phyloP scores from a whole-genome alignment of 2,329 filamentous ascomycete genomes.

The Bertia moriformis region DNA sequence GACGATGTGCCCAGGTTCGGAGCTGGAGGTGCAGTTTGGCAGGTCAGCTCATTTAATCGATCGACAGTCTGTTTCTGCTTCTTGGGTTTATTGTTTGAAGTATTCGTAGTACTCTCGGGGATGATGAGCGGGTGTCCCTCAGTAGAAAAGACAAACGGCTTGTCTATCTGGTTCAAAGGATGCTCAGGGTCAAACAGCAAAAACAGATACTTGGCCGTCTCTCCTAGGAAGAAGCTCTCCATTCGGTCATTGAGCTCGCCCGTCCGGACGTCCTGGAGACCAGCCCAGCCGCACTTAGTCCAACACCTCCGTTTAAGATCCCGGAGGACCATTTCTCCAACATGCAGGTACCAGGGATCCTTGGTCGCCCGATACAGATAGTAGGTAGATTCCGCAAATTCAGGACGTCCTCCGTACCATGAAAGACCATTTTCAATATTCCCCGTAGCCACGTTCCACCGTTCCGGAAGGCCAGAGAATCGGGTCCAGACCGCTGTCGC shows the following conservation, averaged over 20 bases:
- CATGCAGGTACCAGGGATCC: conserved; percentile 91
- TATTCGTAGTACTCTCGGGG: conserved; percentile 31
- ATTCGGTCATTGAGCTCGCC: conserved; percentile 86
- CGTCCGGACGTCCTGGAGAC: conserved; percentile 65
- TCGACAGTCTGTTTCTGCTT: conserved; percentile 2
- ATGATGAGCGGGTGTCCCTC: conserved; percentile 89
- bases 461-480: conserved; percentile 83
- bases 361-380: conserved; percentile 86
- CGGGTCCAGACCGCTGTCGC: conserved; percentile 90
- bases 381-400: conserved; percentile 95
- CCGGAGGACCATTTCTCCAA: conserved; percentile 84
- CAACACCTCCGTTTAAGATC: conserved; percentile 83
- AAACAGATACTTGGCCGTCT: conserved; percentile 92
- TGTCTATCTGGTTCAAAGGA: conserved; percentile 74
- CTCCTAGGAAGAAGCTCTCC: conserved; percentile 97
- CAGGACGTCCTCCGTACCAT: conserved; percentile 91
- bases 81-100: conserved; percentile 4
- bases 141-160: conserved; percentile 83
- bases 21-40: conserved; percentile 23
- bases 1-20: conserved; percentile 62
- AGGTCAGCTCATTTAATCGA: conserved; percentile 7
- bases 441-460: conserved; percentile 77
- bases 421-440: conserved; percentile 73
- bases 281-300: conserved; percentile 85
- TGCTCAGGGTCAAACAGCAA: conserved; percentile 76